Evolutionary conservation across 768 basidiomycete genomes (phyloP).

Genomic region (Kwoniella europaea): DNA sequence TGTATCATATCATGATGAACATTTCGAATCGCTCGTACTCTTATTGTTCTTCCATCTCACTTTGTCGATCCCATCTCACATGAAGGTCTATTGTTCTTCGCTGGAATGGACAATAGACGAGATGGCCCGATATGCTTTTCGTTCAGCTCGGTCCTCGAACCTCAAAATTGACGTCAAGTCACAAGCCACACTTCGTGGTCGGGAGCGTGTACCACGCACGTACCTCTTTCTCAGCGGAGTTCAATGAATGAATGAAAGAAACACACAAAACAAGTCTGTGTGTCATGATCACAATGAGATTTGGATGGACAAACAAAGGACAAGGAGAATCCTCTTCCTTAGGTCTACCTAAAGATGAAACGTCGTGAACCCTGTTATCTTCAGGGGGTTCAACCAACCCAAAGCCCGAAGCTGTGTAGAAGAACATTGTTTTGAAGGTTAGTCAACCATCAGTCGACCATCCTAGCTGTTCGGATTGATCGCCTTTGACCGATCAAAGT

Average conservation of each 20-base stretch:
- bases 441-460: no score
- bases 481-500: slow-evolving; percentile 4
- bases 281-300: background rate
- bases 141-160: background rate
- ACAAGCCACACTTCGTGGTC: background rate
- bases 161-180: background rate
- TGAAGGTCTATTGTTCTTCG: background rate
- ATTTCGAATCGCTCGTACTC: no score
- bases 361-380: background rate
- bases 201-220: background rate
- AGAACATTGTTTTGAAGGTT: background rate
- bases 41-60: no score
- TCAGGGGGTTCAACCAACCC: background rate
- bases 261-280: slow-evolving; percentile 1
- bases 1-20: no score
- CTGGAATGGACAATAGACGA: background rate
- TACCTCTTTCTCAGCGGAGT: background rate
- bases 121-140: background rate
- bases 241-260: background rate
- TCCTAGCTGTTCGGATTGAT: background rate
- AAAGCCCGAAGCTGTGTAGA: background rate
- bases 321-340: background rate
- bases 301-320: background rate
- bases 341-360: background rate
- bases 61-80: no score